Base-by-base conservation (phyloP, 306 rosid genomes). In the Inga leiocalycina region DNA sequence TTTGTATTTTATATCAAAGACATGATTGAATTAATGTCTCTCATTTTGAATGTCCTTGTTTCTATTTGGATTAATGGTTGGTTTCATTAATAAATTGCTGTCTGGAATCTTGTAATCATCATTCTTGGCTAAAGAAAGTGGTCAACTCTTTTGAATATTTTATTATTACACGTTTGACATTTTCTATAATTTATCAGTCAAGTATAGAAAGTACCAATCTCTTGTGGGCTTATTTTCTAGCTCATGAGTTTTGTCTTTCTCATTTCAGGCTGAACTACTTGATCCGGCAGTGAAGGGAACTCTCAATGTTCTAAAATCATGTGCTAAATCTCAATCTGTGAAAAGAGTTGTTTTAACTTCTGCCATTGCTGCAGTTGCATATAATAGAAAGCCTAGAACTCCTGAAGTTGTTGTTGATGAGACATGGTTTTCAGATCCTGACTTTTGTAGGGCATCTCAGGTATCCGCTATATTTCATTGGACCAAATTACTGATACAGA, bases 261-360 rank as follows among this genome's bases (percentile, higher is more conserved):
- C 67, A 46, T 85, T 76, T 45, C 76, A 72, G 76, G 41, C 22
- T 59, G 89, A 85, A 66, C 15, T 88, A 62, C n/a, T 88, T 78
- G 91, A 88, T 69, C 91, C 89, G 9, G 91, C 91, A 15, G 27
- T 88, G 66, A 85, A 83, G 56, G 89, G 89, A 81, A 88, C 91
- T 49, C 87, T 88, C 67, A 88, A 83, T 81, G 89, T 88, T 83
- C 91, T 88, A 30, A 79, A 83, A 39, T 88, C 91, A 78, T 85
- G 89, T 77, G 85, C 81, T 8, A 85, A 85, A 64, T 83, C 85
- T 13, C 35, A 84, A 27, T 85, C 87, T 6, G 62, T 88, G 48
- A 83, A 85, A 70, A 81, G 89, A 65, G 86, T 88, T 56, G 70
- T 88, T 56, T 80, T 85, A 17, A 88, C 91, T 35, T 72, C 76